Evolutionary conservation across 768 basidiomycete species (phyloP).

Genomic region (Suillus brevipes): DNA sequence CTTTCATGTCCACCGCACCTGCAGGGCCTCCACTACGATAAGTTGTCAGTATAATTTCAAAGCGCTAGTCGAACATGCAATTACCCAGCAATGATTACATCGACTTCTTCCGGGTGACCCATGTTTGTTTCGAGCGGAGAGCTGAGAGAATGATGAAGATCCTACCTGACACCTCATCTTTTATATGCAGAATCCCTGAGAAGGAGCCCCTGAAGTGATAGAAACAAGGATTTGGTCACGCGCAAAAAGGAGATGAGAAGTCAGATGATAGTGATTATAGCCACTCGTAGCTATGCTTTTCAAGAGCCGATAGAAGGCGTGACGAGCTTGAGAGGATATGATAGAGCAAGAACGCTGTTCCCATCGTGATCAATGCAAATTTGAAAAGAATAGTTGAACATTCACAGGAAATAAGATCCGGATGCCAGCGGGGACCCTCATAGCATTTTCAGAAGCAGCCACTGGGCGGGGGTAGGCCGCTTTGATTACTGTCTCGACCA

Average conservation of each 20-base stretch:
- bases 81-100: slow-evolving; percentile 65
- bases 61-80: slow-evolving; percentile 7
- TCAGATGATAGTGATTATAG: slow-evolving; percentile 18
- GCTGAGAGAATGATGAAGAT: background rate
- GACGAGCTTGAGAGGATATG: background rate
- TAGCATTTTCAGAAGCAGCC: background rate
- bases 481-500: background rate
- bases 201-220: slow-evolving; percentile 11
- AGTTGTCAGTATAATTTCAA: slow-evolving; percentile 12
- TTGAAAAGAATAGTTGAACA: background rate
- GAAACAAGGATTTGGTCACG: background rate
- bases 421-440: background rate
- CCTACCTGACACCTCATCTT: slow-evolving; percentile 3
- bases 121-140: slow-evolving; percentile 21
- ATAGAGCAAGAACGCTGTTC: background rate
- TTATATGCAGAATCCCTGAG: slow-evolving; percentile 16
- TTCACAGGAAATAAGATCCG: background rate
- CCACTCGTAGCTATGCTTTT: background rate
- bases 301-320: background rate
- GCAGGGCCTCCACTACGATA: slow-evolving; percentile 57
- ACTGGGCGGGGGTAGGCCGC: background rate
- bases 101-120: slow-evolving; percentile 68
- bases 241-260: background rate
- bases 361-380: background rate
- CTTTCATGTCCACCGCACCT: slow-evolving; percentile 31